Conservation (phyloP, 805 yeast genomes). For the Saccharomycopsis synnaedendra region DNA sequence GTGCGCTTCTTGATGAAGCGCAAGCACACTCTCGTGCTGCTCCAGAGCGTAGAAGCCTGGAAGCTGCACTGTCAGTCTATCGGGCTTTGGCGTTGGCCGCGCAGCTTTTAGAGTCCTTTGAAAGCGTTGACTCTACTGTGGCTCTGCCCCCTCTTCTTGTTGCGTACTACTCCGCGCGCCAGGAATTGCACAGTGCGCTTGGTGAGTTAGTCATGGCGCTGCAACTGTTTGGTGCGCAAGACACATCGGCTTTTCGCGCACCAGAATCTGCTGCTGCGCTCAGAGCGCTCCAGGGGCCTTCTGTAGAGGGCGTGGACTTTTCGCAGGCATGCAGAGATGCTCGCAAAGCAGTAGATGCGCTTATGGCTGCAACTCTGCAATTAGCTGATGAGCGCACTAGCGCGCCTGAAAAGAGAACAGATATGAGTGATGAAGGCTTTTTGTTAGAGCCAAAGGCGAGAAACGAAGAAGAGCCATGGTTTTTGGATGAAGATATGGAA, state of each 20-base stretch:
- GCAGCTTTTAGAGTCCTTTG: constrained; percentile 39
- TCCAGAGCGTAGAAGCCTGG: constrained; percentile 31
- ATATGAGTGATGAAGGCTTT: constrained; percentile 18
- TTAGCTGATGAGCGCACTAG: too few relatives aligned
- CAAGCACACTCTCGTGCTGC: neutral
- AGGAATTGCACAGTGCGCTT: constrained; percentile 51
- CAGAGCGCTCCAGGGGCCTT: too few relatives aligned
- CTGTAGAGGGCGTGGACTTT: too few relatives aligned
- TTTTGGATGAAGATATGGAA: constrained; percentile 55
- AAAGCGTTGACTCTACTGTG: constrained; percentile 37
- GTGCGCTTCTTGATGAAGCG: neutral
- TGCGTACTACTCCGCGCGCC: constrained; percentile 71
- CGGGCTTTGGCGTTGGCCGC: constrained; percentile 39
- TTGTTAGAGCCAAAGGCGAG: constrained; percentile 1
- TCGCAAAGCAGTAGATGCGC: too few relatives aligned
- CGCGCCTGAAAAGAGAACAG: constrained; percentile 19
- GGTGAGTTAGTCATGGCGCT: constrained; percentile 52
- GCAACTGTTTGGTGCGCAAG: constrained; percentile 58
- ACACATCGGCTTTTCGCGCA: constrained; percentile 37
- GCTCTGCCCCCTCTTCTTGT: constrained; percentile 27
- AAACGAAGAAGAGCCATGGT: constrained; percentile 52
- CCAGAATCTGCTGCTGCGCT: too few relatives aligned
- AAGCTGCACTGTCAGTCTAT: constrained; percentile 40
- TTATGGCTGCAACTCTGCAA: too few relatives aligned
- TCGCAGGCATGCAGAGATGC: too few relatives aligned